Conservation (phyloP, 805 yeast genomes). For the Zygoascus tannicola region DNA sequence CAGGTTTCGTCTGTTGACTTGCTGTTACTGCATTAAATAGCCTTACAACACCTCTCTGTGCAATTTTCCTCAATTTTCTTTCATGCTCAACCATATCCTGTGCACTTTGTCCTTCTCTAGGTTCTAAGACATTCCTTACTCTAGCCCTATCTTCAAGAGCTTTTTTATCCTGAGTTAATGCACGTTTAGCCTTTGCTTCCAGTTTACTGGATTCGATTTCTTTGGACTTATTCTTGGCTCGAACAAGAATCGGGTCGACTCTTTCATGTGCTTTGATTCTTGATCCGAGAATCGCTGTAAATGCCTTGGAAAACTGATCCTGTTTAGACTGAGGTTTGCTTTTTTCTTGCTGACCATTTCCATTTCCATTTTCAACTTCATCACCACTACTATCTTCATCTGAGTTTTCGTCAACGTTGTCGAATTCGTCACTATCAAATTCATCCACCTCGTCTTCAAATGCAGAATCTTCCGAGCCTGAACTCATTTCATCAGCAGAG, state of each 20-base stretch:
- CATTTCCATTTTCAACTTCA: constrained; percentile 13
- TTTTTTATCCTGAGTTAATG: constrained; percentile 62
- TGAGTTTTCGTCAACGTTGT: constrained; percentile 9
- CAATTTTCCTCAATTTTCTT: constrained; percentile 61
- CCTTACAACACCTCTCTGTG: constrained; percentile 80
- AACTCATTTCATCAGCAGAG: neutral
- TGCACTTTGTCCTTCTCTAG: constrained; percentile 35
- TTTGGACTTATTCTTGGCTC: constrained; percentile 62
- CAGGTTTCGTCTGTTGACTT: constrained; percentile 51
- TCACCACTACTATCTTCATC: constrained; percentile 17
- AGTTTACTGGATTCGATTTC: constrained; percentile 72
- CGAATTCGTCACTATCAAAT: constrained; percentile 1
- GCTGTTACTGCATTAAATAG: constrained; percentile 75
- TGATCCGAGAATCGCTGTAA: constrained; percentile 75
- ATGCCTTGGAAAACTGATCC: constrained; percentile 68
- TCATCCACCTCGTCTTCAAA: constrained; percentile 17
- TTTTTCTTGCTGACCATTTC: constrained; percentile 8
- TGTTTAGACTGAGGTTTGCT: constrained; percentile 26
- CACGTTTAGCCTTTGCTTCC: constrained; percentile 73
- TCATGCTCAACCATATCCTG: constrained; percentile 58
- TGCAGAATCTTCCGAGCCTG: constrained; percentile 18
- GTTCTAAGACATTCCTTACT: constrained; percentile 57
- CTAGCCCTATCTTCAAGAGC: constrained; percentile 57
- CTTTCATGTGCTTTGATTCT: constrained; percentile 82
- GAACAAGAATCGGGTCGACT: constrained; percentile 80